Evolutionary conservation across 2,329 filamentous ascomycete genomes (phyloP).

Genomic region (Colletotrichum simmondsii): DNA sequence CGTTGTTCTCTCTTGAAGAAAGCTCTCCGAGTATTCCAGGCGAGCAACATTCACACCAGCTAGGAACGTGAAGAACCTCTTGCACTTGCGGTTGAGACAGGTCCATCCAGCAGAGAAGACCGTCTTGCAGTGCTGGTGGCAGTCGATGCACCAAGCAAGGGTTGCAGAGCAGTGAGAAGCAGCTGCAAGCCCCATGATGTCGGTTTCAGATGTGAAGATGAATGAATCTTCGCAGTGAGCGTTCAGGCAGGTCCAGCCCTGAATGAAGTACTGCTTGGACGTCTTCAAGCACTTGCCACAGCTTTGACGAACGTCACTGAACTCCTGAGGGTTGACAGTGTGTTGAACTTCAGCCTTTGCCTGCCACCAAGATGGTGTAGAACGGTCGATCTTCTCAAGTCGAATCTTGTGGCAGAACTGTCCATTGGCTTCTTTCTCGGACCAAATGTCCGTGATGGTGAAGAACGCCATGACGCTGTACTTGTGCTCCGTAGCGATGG

Average conservation of each 20-base stretch:
- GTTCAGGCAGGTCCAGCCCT: constrained; percentile 44
- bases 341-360: constrained; percentile 40
- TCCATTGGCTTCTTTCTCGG: constrained; percentile 59
- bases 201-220: neutral
- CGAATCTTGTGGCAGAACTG: constrained; percentile 63
- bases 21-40: constrained; percentile 65
- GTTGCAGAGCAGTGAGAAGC: constrained; percentile 14
- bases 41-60: constrained; percentile 37
- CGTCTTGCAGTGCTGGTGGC: constrained; percentile 49
- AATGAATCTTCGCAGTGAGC: constrained; percentile 33
- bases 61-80: constrained; percentile 58
- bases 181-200: constrained; percentile 23
- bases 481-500: constrained; percentile 62
- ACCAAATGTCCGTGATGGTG: constrained; percentile 75
- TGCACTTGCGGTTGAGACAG: constrained; percentile 53
- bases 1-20: constrained; percentile 63
- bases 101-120: constrained; percentile 46
- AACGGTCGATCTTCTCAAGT: constrained; percentile 70
- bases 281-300: constrained; percentile 54
- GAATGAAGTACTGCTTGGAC: constrained; percentile 50
- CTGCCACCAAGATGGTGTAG: constrained; percentile 69
- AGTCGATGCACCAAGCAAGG: constrained; percentile 42
- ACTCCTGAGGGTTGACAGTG: neutral
- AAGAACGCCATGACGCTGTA: constrained; percentile 78
- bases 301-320: constrained; percentile 1